Conservation (phyloP, 768 basidiomycete genomes). For the Gautieria morchelliformis region DNA sequence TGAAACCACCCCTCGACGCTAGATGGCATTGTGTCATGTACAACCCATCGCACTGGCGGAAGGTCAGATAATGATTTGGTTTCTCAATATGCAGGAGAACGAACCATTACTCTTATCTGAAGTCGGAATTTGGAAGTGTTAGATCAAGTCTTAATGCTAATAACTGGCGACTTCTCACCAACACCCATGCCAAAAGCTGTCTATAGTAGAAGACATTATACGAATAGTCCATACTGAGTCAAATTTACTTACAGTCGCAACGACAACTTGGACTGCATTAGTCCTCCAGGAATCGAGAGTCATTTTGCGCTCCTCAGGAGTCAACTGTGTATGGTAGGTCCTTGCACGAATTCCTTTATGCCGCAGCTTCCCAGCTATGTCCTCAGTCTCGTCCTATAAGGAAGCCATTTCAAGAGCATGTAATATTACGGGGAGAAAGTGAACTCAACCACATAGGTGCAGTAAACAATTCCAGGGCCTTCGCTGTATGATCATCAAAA, state of each 20-base stretch:
- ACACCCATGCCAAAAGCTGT: conserved; percentile 6
- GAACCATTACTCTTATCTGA: conserved; percentile 5
- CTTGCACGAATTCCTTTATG: neutral
- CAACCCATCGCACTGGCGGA: conserved; percentile 4
- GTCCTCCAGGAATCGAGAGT: neutral
- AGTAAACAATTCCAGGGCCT: conserved; percentile 5
- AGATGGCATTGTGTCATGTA: conserved; percentile 2
- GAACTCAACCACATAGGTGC: neutral
- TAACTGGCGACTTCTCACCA: neutral
- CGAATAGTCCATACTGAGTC: neutral
- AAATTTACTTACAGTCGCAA: conserved; percentile 2
- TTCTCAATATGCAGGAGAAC: neutral
- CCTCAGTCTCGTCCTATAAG: neutral
- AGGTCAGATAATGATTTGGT: neutral
- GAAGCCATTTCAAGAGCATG: neutral
- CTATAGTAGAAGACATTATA: neutral
- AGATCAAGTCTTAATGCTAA: neutral
- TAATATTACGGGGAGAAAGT: neutral
- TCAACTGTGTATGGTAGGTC: neutral
- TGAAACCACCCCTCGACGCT: conserved; percentile 5
- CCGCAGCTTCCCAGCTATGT: neutral
- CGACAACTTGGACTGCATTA: neutral
- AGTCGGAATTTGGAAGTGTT: neutral
- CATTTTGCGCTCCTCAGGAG: too few relatives aligned
- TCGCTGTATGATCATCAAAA: neutral